Percentiles rank a stretch among this genome's conserved stretches.
Evolutionary conservation across 2,329 filamentous ascomycete species (phyloP).

Genomic region (Aaosphaeria arxii): DNA sequence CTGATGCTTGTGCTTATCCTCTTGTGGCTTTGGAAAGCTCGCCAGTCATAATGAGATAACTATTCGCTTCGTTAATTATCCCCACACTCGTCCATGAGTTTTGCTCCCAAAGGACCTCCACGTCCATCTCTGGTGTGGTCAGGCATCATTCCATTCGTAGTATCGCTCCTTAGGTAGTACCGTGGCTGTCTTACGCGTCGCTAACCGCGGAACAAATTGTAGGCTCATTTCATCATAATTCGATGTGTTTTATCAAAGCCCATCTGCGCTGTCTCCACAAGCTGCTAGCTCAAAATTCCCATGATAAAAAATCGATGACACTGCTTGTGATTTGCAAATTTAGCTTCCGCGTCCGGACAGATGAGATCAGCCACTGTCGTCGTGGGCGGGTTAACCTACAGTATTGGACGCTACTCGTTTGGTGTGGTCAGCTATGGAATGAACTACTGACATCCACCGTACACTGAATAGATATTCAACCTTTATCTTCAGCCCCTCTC

Average conservation of each 20-base stretch:
- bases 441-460: too few species aligned
- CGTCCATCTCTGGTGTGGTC: neutral
- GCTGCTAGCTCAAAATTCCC: neutral
- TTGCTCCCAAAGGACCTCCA: neutral
- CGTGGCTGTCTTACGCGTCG: neutral
- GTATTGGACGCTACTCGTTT: neutral
- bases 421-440: too few species aligned
- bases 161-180: too few species aligned
- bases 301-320: neutral
- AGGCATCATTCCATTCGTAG: neutral
- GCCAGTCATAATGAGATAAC: too few species aligned
- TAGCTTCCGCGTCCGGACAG: neutral
- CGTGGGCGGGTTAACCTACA: constrained; percentile 1
- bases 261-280: neutral
- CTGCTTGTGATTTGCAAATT: neutral
- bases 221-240: constrained; percentile 4
- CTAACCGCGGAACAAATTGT: neutral
- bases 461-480: too few species aligned
- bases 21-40: too few species aligned
- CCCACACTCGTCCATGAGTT: neutral
- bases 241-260: neutral
- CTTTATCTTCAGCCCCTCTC: neutral
- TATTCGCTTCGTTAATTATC: neutral
- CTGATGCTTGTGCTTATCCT: too few species aligned
- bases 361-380: constrained; percentile 4